Conservation (phyloP, 2,329 filamentous ascomycete species). For the Periconia sp. region DNA sequence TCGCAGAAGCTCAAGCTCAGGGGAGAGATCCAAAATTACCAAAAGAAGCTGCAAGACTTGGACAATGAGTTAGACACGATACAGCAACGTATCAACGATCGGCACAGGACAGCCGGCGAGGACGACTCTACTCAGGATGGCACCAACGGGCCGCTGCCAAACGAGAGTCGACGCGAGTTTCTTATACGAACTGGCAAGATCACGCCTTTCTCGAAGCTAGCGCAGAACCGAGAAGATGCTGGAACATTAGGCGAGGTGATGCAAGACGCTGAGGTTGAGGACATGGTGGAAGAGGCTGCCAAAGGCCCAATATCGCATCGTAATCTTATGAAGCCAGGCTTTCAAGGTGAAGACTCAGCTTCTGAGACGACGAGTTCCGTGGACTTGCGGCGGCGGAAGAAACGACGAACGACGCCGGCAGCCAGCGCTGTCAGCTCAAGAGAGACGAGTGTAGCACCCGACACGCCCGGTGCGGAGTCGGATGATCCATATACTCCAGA, state of each 20-base stretch:
- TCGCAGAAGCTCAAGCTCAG: slow-evolving; percentile 65
- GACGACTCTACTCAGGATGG: slow-evolving; percentile 50
- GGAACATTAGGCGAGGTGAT: slow-evolving; percentile 78
- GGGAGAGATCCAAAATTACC: slow-evolving; percentile 70
- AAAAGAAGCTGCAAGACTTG: slow-evolving; percentile 68
- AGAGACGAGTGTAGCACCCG: neutral
- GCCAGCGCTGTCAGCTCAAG: slow-evolving; percentile 9
- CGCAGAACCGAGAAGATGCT: slow-evolving; percentile 66
- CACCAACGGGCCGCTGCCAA: slow-evolving; percentile 69
- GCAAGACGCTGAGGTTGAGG: slow-evolving; percentile 80
- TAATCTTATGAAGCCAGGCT: slow-evolving; percentile 56
- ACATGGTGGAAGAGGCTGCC: slow-evolving; percentile 53
- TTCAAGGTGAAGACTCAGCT: slow-evolving; percentile 40
- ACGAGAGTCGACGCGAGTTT: slow-evolving; percentile 86
- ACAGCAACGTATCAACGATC: slow-evolving; percentile 76
- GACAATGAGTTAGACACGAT: slow-evolving; percentile 81
- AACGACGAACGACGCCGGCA: slow-evolving; percentile 40
- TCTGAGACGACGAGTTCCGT: slow-evolving; percentile 40
- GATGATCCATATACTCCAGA: slow-evolving; percentile 51
- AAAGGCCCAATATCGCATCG: slow-evolving; percentile 53
- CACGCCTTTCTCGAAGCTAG: slow-evolving; percentile 87
- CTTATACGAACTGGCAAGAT: slow-evolving; percentile 97
- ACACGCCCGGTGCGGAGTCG: slow-evolving; percentile 36
- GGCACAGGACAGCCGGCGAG: slow-evolving; percentile 64
- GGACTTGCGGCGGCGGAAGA: slow-evolving; percentile 37